phyloP scores from a whole-genome alignment of 2,329 filamentous ascomycete genomes.

The Exserohilum turcica region DNA sequence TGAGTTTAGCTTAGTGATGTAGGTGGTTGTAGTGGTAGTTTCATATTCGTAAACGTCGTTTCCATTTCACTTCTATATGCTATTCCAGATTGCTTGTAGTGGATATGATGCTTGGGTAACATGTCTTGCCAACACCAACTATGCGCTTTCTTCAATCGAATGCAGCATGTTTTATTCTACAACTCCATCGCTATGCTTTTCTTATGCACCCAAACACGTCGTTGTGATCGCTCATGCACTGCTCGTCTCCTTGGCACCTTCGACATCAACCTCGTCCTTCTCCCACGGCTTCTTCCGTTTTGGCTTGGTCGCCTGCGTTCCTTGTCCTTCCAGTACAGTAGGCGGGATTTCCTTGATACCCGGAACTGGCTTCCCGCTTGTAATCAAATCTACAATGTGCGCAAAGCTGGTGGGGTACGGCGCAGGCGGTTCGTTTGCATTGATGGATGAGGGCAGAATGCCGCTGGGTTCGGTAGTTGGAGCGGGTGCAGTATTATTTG shows the following conservation, averaged over 20 bases:
- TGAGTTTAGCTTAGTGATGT: too few relatives aligned
- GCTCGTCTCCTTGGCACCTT: neutral
- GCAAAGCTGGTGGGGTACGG: constrained; percentile 83
- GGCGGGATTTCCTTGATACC: constrained; percentile 87
- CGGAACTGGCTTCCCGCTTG: constrained; percentile 79
- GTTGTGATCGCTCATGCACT: neutral
- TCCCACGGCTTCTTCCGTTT: constrained; percentile 80
- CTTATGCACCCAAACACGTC: too few relatives aligned
- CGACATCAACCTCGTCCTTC: constrained; percentile 52
- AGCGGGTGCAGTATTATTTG: neutral
- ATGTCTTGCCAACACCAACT: too few relatives aligned
- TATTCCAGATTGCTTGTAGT: neutral
- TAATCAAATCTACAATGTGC: constrained; percentile 83
- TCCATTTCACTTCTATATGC: neutral
- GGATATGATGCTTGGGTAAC: constrained; percentile 5
- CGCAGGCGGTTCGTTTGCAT: constrained; percentile 55
- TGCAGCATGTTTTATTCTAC: too few relatives aligned
- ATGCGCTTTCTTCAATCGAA: too few relatives aligned
- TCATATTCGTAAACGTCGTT: too few relatives aligned
- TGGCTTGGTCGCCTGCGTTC: constrained; percentile 60
- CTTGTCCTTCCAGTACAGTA: constrained; percentile 73
- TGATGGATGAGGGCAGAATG: constrained; percentile 32
- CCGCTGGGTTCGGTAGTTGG: constrained; percentile 17
- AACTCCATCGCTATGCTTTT: neutral
- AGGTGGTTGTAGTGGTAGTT: neutral